Evolutionary conservation across 2,329 filamentous ascomycete genomes (phyloP), one percentile per base, ranked within the genome.

Genomic region (Curvularia hawaiiensis): DNA sequence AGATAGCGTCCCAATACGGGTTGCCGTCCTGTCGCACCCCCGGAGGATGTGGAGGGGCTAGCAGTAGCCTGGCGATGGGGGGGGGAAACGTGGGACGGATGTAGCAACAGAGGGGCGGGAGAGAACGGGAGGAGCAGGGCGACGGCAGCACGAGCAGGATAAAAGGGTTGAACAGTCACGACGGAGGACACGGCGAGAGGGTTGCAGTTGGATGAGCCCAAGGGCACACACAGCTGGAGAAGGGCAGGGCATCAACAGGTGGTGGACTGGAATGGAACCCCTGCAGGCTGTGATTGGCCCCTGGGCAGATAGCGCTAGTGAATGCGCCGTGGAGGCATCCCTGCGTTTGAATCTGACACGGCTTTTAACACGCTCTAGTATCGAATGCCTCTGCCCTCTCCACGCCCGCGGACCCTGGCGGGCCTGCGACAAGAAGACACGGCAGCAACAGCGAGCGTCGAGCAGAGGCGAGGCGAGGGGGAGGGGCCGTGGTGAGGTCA

Each of bases 41-140:
- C 56, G 52, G 56, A 56, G 49, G 64, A 64, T 63, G 59, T 65
- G 58, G 65, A 65, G 62, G 65, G 64, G 65, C 54, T 62, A 52
- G 44, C 22, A 46, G 43, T 35, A 56, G 48, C 8, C 46, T 31
- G 20, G 51, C 50, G 22, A 46, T 45, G 30, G 14, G 41, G 33
- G 14, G 26, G 41, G 33, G 14, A 22, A 33, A 28, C 24, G 56
- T 44, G 26, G 40, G 41, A 20, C 16, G 41, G 41, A n/a, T 35
- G 41, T 35, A 38, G 48, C 38, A 38, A 43, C 28, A 35, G 45
- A 38, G 33, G 22, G 22, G 22, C 22, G 39, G 26, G 57, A 52
- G 53, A 41, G 33, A 18, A 4, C 31, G n/a, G 31, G 33, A 39
- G 14, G 31, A 40, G 35, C 50, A 46, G 47, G 12, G 48, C 43